Conservation (phyloP, 2,329 filamentous ascomycete genomes). For the Pestalotiopsis sp. region DNA sequence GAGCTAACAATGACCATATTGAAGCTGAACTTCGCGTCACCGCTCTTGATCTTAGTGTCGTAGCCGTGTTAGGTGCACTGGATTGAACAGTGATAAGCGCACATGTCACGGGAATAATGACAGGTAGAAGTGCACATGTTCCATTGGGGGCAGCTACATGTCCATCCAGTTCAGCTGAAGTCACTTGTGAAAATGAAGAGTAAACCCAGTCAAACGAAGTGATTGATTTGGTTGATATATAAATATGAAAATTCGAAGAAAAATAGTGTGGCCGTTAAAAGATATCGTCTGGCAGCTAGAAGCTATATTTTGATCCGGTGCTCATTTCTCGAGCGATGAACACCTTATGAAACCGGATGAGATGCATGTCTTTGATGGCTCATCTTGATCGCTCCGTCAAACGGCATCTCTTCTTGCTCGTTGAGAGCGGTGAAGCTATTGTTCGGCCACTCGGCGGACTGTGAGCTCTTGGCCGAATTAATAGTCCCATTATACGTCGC, state of each 20-base stretch:
- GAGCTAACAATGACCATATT: background rate
- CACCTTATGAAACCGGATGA: background rate
- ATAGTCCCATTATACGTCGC: background rate
- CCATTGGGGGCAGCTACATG: too few species aligned
- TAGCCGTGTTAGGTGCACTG: background rate
- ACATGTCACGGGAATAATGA: background rate
- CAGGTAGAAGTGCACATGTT: too few species aligned
- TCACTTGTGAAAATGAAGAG: too few species aligned
- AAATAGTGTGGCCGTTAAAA: too few species aligned
- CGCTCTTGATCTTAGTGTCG: background rate
- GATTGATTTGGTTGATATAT: background rate
- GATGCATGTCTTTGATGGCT: background rate
- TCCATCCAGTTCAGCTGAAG: too few species aligned
- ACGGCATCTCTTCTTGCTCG: background rate
- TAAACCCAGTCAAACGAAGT: background rate
- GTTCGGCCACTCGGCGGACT: background rate
- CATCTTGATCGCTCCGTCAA: background rate
- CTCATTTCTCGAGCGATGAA: background rate
- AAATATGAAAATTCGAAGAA: too few species aligned
- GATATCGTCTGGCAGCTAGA: too few species aligned
- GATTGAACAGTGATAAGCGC: background rate
- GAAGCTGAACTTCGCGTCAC: background rate
- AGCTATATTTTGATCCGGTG: too few species aligned
- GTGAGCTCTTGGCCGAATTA: background rate
- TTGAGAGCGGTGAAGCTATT: background rate